Percentiles rank a stretch among this genome's conserved stretches.
These are phyloP conservation scores for Cnidoscolus chayamansa DNA, from an alignment of 441 rosid species.

Conservation along the genomic window DNA sequence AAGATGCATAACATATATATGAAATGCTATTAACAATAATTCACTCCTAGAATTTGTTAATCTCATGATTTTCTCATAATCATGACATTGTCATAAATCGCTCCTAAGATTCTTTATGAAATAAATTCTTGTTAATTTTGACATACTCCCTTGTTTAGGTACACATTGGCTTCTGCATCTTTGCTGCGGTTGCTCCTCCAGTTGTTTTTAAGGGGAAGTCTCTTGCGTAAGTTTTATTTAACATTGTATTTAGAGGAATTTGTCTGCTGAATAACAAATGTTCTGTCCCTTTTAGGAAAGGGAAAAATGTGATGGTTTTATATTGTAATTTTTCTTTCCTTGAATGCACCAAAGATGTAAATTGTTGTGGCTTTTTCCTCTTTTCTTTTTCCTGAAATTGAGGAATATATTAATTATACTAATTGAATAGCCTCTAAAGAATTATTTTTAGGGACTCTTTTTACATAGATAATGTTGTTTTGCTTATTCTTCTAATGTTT, in stretches of 20 bases:
- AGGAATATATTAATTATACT: not conserved
- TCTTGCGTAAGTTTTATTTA: slow-evolving; percentile 64
- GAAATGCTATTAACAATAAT: no score
- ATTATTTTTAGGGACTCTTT: not conserved
- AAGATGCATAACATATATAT: no score
- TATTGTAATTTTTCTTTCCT: not conserved
- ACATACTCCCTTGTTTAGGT: slow-evolving; percentile 38
- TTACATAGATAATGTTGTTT: not conserved
- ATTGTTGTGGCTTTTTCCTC: not conserved
- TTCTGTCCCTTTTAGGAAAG: not conserved
- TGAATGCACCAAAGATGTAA: not conserved
- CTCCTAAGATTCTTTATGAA: no score
- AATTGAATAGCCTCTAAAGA: not conserved
- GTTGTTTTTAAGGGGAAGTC: slow-evolving; percentile 94
- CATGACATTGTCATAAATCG: no score
- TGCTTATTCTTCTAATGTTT: slow-evolving; percentile 7
- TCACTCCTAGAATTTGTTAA: no score
- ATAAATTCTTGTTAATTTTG: no score
- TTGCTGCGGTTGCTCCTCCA: slow-evolving; percentile 95
- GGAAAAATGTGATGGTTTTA: not conserved
- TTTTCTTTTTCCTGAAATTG: not conserved
- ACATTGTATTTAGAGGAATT: not conserved
- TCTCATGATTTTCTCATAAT: no score
- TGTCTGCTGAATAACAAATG: not conserved
- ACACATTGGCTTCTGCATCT: slow-evolving; percentile 80